Evolutionary conservation across 179 eudicot species (phyloP).

Genomic region (Spergularia azorica): DNA sequence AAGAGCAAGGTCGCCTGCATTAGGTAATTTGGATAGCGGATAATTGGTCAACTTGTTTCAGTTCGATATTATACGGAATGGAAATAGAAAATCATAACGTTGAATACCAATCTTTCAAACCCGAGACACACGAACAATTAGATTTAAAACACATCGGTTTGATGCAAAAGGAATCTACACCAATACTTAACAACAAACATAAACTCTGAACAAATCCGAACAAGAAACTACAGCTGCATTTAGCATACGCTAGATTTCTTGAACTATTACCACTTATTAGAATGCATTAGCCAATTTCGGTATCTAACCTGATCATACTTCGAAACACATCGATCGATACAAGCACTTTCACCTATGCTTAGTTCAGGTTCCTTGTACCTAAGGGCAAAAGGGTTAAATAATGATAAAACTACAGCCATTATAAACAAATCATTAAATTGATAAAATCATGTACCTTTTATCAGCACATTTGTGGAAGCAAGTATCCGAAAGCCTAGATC

Average conservation of each 20-base stretch:
- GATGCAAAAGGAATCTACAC: too few relatives aligned
- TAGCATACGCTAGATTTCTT: not conserved
- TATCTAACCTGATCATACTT: constrained; percentile 80
- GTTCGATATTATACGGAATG: not conserved
- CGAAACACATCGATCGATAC: constrained; percentile 89
- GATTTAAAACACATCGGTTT: not conserved
- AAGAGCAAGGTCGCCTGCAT: not conserved
- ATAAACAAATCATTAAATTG: not conserved
- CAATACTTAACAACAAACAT: too few relatives aligned
- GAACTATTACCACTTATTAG: not conserved
- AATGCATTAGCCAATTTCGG: not conserved
- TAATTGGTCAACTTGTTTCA: not conserved
- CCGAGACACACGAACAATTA: not conserved
- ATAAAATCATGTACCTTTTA: constrained; percentile 47
- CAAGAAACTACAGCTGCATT: not conserved
- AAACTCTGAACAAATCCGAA: not conserved
- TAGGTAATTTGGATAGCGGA: not conserved
- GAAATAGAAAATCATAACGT: not conserved
- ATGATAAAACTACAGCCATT: not conserved
- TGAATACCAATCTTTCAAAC: not conserved
- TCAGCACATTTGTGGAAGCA: constrained; percentile 87
- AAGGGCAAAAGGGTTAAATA: constrained; percentile 15
- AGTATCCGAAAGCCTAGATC: constrained; percentile 75
- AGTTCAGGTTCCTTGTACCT: constrained; percentile 89
- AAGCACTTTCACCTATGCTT: constrained; percentile 76